Conservation (phyloP, 139 green algal genomes). For the Chlorella sp. region DNA sequence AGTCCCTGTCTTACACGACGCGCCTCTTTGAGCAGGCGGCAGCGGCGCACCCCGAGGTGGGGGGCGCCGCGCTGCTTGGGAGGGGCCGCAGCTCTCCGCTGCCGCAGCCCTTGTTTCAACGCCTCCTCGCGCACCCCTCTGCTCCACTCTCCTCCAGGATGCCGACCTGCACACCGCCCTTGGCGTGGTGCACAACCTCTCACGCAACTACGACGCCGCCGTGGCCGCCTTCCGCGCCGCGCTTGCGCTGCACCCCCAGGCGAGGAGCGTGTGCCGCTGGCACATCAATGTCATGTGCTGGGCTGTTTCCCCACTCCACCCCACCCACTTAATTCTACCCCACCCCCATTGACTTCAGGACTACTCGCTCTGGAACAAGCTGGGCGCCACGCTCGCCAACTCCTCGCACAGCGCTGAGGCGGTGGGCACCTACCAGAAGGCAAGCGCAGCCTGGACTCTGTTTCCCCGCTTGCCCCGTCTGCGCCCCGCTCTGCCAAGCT, state of each 20-base stretch:
- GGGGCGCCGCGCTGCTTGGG: too few species aligned
- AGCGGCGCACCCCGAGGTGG: constrained; percentile 23
- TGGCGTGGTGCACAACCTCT: constrained; percentile 93
- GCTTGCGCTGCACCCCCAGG: background rate
- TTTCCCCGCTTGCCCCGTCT: too few species aligned
- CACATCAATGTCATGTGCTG: too few species aligned
- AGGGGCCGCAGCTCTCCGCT: too few species aligned
- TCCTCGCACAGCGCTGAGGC: constrained; percentile 73
- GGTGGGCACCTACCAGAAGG: constrained; percentile 79
- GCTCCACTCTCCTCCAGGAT: too few species aligned
- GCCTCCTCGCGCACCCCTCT: too few species aligned
- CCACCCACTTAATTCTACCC: too few species aligned
- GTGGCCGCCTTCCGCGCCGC: constrained; percentile 71
- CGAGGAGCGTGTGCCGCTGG: background rate
- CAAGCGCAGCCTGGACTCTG: too few species aligned
- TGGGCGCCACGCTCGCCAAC: constrained; percentile 94
- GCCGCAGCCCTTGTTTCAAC: too few species aligned
- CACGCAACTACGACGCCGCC: constrained; percentile 77
- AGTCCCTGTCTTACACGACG: constrained; percentile 23
- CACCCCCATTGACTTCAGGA: too few species aligned
- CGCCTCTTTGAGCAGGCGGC: constrained; percentile 51
- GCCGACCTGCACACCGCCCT: constrained; percentile 87
- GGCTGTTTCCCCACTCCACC: too few species aligned
- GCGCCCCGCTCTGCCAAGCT: too few species aligned
- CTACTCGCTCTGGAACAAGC: constrained; percentile 97